A percentile compares a stretch with the other conserved stretches of the same genome.
phyloP scores from a whole-genome alignment of 208 protist species.

The Leptomonas seymouri region DNA sequence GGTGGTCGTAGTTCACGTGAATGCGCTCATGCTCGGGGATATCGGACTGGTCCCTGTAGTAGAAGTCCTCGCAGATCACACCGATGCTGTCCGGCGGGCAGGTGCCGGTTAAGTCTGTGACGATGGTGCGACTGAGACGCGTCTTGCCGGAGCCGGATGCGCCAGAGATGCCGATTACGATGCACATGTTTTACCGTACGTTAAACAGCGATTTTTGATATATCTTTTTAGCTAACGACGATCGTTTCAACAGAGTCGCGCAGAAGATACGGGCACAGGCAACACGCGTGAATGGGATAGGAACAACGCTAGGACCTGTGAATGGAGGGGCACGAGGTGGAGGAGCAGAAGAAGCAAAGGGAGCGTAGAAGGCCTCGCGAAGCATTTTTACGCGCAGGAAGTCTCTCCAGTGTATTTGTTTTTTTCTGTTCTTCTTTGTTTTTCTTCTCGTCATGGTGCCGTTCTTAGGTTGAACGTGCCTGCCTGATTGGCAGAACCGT shows the following conservation, averaged over 20 bases:
- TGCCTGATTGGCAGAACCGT: too few relatives aligned
- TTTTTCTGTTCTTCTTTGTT: not conserved
- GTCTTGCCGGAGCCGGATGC: conserved; percentile 90
- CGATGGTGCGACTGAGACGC: conserved; percentile 64
- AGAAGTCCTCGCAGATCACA: conserved; percentile 86
- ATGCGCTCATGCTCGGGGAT: conserved; percentile 28
- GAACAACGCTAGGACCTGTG: too few relatives aligned
- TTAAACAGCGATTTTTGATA: too few relatives aligned
- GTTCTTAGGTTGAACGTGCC: not conserved
- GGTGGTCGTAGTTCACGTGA: conserved; percentile 56
- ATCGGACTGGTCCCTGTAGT: conserved; percentile 67
- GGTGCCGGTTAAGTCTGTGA: conserved; percentile 40
- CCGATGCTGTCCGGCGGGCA: conserved; percentile 60
- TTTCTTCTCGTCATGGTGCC: not conserved
- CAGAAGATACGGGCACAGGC: too few relatives aligned
- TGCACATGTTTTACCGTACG: conserved; percentile 20
- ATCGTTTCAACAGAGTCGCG: too few relatives aligned
- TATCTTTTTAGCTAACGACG: too few relatives aligned
- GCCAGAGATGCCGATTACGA: conserved; percentile 85
- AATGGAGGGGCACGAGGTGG: too few relatives aligned
- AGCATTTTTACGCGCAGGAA: not conserved
- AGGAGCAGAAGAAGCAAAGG: too few relatives aligned
- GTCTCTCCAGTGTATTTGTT: not conserved
- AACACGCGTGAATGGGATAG: too few relatives aligned
- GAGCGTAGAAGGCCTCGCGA: too few relatives aligned